Evolutionary conservation across 1,284 basidiomycete genomes (phyloP).

Genomic region (Ceratobasidium sp.): DNA sequence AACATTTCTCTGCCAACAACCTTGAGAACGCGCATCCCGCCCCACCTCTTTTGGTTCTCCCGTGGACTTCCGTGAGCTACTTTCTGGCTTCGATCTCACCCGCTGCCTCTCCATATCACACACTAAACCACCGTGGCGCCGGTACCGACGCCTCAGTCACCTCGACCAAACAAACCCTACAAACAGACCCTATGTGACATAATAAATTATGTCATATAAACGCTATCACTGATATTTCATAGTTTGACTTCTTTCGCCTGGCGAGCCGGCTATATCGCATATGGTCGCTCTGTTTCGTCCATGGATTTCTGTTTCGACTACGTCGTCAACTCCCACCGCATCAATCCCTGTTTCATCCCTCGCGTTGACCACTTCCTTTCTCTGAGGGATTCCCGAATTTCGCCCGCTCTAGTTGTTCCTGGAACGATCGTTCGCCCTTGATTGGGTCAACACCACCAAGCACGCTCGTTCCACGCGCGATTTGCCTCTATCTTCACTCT

Average conservation of each 20-base stretch:
- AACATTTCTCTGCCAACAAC: too few relatives aligned
- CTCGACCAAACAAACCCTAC: neutral
- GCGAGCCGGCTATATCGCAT: neutral
- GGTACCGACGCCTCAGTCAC: neutral
- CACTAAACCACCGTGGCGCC: neutral
- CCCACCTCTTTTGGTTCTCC: neutral
- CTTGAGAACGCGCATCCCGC: neutral
- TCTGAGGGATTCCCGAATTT: constrained; percentile 4
- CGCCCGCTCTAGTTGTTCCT: constrained; percentile 27
- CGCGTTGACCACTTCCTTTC: constrained; percentile 11
- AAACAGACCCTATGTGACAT: neutral
- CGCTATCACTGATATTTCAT: neutral
- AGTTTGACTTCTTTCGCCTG: neutral
- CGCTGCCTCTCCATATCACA: neutral
- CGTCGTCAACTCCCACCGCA: neutral
- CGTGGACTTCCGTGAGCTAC: neutral
- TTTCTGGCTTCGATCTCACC: neutral
- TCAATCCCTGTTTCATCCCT: constrained; percentile 27
- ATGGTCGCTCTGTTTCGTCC: neutral
- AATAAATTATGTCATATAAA: constrained; percentile 8
- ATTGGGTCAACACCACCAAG: constrained; percentile 19
- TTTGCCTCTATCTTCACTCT: constrained; percentile 16
- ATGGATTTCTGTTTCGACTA: constrained; percentile 10
- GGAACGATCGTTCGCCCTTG: constrained; percentile 20
- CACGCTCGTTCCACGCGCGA: constrained; percentile 10